Evolutionary conservation across 306 rosid genomes (phyloP).

Genomic region (Vigna mungo): DNA sequence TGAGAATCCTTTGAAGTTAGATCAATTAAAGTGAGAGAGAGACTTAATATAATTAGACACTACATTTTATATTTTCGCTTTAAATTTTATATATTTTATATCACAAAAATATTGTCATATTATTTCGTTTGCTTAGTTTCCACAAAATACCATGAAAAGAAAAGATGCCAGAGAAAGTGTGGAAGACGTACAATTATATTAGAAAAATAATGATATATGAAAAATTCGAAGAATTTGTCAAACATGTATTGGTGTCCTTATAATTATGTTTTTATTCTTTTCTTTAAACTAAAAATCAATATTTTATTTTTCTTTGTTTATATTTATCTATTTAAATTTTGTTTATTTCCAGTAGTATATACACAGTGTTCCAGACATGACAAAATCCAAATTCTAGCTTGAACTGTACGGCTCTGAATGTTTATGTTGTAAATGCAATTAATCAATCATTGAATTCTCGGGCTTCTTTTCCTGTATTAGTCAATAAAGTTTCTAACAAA

Average conservation of each 20-base stretch:
- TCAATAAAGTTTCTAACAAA: constrained; percentile 30
- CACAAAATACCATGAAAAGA: neutral
- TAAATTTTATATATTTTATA: neutral
- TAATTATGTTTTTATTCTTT: too few species aligned
- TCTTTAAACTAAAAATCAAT: too few species aligned
- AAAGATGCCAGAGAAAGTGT: too few species aligned
- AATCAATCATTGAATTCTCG: constrained; percentile 16
- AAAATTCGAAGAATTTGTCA: too few species aligned
- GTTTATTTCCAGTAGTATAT: neutral
- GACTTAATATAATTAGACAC: too few species aligned
- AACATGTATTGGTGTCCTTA: too few species aligned
- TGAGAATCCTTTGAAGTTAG: neutral
- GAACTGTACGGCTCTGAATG: neutral
- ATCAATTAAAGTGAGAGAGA: too few species aligned
- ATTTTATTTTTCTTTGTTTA: too few species aligned
- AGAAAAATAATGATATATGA: too few species aligned
- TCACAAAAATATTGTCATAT: neutral
- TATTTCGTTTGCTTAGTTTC: neutral
- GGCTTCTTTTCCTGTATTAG: constrained; percentile 1
- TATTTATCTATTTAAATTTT: too few species aligned
- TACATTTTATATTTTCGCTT: neutral
- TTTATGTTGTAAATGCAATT: neutral
- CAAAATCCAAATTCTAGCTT: neutral
- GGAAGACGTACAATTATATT: neutral
- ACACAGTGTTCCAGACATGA: neutral